A percentile compares a stretch with the other conserved stretches of the same genome.
phyloP scores from a whole-genome alignment of 2,329 filamentous ascomycete species.

The Fusarium sp. region DNA sequence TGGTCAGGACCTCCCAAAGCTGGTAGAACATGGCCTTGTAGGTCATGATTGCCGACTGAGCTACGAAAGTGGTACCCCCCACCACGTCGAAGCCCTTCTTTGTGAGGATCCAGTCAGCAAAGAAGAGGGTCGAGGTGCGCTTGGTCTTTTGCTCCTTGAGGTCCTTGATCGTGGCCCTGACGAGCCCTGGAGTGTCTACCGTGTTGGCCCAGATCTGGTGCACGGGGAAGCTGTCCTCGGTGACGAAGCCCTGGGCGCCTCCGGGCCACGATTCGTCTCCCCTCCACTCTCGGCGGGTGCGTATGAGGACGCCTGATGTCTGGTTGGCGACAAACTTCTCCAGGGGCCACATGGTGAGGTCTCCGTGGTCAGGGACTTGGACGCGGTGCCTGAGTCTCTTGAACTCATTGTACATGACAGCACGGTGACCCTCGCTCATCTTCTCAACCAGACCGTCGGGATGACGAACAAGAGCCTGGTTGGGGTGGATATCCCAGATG shows the following conservation, averaged over 20 bases:
- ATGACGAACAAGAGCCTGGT: not conserved
- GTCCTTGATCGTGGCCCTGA: conserved; percentile 35
- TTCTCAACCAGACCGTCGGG: not conserved
- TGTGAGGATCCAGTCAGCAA: conserved; percentile 46
- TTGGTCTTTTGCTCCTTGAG: conserved; percentile 14
- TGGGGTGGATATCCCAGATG: conserved; percentile 48
- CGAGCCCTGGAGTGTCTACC: conserved; percentile 17
- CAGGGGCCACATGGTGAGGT: conserved; percentile 45
- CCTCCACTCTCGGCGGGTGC: conserved; percentile 43
- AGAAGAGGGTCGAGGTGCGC: conserved; percentile 34
- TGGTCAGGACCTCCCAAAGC: conserved; percentile 42
- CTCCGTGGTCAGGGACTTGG: conserved; percentile 33
- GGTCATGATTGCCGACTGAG: conserved; percentile 12
- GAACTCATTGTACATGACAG: conserved; percentile 39
- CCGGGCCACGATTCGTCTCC: conserved; percentile 39
- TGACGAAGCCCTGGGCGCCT: conserved; percentile 45
- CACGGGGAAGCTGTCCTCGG: conserved; percentile 41
- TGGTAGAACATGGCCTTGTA: conserved; percentile 28
- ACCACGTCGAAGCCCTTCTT: conserved; percentile 19
- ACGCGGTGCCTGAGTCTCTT: conserved; percentile 38
- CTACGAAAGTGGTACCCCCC: not conserved
- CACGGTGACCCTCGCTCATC: conserved; percentile 10
- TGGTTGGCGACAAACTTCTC: conserved; percentile 42
- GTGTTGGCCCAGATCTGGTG: conserved; percentile 42
- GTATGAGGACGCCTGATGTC: conserved; percentile 46